phyloP scores from a whole-genome alignment of 352 stramenopile species.

The Phytophthora lateralis region DNA sequence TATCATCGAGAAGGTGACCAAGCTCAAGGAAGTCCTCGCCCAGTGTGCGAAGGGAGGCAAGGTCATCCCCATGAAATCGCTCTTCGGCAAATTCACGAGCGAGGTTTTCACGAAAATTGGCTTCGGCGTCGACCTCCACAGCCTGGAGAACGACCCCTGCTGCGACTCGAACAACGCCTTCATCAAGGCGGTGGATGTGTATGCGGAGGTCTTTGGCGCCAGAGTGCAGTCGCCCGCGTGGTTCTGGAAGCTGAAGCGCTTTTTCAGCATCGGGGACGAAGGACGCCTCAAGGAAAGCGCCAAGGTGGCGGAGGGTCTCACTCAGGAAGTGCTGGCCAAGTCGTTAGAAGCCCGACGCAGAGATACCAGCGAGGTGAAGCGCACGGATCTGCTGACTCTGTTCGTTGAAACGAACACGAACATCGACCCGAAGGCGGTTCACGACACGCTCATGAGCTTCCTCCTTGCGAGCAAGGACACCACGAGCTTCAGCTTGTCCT shows the following conservation, averaged over 20 bases:
- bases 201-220: conserved; percentile 29
- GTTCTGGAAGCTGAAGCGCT: conserved; percentile 56
- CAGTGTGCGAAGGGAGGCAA: conserved; percentile 13
- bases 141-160: conserved; percentile 36
- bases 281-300: conserved; percentile 40
- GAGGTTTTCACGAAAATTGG: conserved; percentile 80
- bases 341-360: conserved; percentile 33
- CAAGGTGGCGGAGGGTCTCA: conserved; percentile 41
- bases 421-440: conserved; percentile 46
- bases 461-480: conserved; percentile 68
- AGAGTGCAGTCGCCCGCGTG: conserved; percentile 55
- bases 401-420: conserved; percentile 46
- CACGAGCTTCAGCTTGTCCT: conserved; percentile 58
- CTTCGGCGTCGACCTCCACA: conserved; percentile 68
- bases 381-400: conserved; percentile 47
- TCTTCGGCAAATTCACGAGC: conserved; percentile 67
- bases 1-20: conserved; percentile 38
- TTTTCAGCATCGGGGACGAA: conserved; percentile 44
- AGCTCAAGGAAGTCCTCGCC: conserved; percentile 39
- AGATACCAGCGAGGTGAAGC: conserved; percentile 17
- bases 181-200: conserved; percentile 51
- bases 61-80: conserved; percentile 38
- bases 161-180: conserved; percentile 47
- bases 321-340: conserved; percentile 39
- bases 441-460: conserved; percentile 72